Conservation (phyloP, 108 stramenopile species). For the Ochromonas danica region DNA sequence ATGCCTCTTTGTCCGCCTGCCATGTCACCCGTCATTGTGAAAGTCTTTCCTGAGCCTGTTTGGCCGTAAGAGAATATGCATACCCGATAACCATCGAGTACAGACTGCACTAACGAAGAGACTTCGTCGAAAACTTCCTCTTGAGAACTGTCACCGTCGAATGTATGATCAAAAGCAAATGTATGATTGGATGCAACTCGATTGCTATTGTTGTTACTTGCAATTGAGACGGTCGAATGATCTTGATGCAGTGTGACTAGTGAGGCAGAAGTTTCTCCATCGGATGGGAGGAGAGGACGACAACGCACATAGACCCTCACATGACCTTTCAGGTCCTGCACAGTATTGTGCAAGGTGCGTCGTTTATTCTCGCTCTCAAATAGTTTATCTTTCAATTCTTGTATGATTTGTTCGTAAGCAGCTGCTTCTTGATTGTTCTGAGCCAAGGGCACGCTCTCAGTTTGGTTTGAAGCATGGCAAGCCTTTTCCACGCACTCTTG, state of each 20-base stretch:
- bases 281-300: background rate
- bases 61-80: conserved; percentile 53
- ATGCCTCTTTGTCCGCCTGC: background rate
- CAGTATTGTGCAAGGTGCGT: conserved; percentile 7
- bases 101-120: conserved; percentile 25
- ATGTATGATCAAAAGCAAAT: conserved; percentile 28
- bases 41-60: conserved; percentile 51
- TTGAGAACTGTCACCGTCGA: background rate
- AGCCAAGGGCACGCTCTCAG: background rate
- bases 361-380: conserved; percentile 31
- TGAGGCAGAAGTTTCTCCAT: conserved; percentile 9
- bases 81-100: conserved; percentile 49
- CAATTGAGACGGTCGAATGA: background rate
- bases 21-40: conserved; percentile 24
- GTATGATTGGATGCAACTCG: background rate
- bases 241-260: background rate
- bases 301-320: conserved; percentile 24
- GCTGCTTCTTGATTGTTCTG: background rate
- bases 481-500: conserved; percentile 1
- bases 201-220: background rate
- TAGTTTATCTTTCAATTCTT: conserved; percentile 3
- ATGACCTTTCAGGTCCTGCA: conserved; percentile 30
- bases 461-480: background rate
- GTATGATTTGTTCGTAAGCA: background rate
- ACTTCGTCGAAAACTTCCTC: conserved; percentile 29